Evolutionary conservation across 163 green algal genomes (phyloP), one percentile per base, ranked within the genome.

Genomic region (Scenedesmus sp.): DNA sequence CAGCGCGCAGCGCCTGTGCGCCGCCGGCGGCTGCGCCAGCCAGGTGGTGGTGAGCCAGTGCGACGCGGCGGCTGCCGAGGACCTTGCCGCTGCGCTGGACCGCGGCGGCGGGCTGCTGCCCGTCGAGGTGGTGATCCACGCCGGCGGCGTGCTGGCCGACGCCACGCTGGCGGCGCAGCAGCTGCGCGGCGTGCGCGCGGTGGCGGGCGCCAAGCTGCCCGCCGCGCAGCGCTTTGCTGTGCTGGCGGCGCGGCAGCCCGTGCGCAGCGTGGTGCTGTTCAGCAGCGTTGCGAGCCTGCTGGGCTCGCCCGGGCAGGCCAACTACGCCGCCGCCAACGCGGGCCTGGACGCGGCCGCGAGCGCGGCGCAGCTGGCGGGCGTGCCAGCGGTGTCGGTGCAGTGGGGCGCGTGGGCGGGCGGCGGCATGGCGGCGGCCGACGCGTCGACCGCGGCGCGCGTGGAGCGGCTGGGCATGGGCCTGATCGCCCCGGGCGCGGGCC

Each of bases 311-410:
- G 94, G 93, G 7, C 94, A 98, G 83, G 82, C 87, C 79, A 96
- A 95, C 82, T 98, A 98, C 75, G 87, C 80, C n/a, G 93, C 89
- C 17, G 94, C 94, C 36, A 98, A 98, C 63, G 86, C 88, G 0
- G 78, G 76, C 1, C 84, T 98, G 58, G 94, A 98, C 56, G 87
- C 84, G 4, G 77, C 80, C 6, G 85, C 85, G 0, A 56, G 26
- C 10, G 47, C 48, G 17, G 18, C 67, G 56, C 28, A 50, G 13
- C 48, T 64, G 5, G 31, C 31, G 10, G 85, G 87, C 28, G 9
- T 89, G 51, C 63, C 77, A n/a, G 72, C 56, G 11, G 58, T 85
- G 10, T 93, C 83, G 58, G 80, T 96, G 69, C 93, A 97, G 90
- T 98, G 94, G 94, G 94, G 94, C 20, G 91, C 92, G 3, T 97